Base-by-base conservation (phyloP, 2,329 filamentous ascomycete genomes). In the Trichocomaceae sp. region DNA sequence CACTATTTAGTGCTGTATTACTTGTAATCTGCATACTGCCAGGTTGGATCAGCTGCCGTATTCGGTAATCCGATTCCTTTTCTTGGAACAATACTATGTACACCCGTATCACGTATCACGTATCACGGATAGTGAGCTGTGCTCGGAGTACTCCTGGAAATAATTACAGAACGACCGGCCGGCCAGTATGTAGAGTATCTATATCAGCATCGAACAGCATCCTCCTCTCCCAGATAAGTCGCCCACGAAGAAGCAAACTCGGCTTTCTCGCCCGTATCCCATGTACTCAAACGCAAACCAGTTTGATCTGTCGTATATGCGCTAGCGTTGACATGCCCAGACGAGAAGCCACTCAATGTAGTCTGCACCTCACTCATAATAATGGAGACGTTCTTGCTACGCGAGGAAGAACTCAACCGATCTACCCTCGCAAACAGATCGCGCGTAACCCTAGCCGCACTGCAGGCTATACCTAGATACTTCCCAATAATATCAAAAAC, bases 401-500 rank as follows among this genome's bases (percentile, higher is more conserved):
- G 37, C 17, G 20, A 41, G 4, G 37, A 41, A 6, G 41, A n/a
- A n/a, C n/a, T 29, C 49, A 51, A 33, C 26, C 12, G 33, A 23
- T 52, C 51, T 19, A 33, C 29, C 46, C 31, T 44, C 19, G 39
- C 35, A 26, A 54, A 26, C 13, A 54, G 26, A 5, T 52, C 54
- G 1, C 45, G 54, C 37, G 54, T 26, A 10, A 52, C 50, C 7
- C 41, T 52, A 3, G 54, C 54, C 12, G 54, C 54, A 41, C 54
- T 56, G 22, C 44, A 52, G 6, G 54, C 54, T 13, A 56, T 52
- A 33, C 29, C 45, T 2, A 56, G 37, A 19, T 44, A 52, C 23
- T 52, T 52, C 13, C 50, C 50, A 15, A 56, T 29, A 45, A 49
- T 46, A 31, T 56, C 54, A 52, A 56, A 56, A 5, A 52, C 49